Base-by-base conservation (phyloP, 2,329 filamentous ascomycete species). In the Exophiala sideris region DNA sequence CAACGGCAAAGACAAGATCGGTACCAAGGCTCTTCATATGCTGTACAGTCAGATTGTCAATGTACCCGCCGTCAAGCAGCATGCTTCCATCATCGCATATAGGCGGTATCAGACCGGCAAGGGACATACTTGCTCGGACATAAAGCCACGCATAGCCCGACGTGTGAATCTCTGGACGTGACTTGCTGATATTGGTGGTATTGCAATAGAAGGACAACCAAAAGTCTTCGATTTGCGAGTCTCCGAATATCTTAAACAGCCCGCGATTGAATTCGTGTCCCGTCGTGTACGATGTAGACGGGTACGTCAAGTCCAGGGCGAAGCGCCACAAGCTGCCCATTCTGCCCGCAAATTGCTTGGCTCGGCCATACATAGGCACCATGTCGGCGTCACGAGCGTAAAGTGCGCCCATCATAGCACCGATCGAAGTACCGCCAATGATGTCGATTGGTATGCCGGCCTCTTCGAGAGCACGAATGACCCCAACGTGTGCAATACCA, bases 321-420 rank as follows among this genome's bases (percentile, higher is more conserved):
- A 99, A 96, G n/a, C 94, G 85, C 94, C 94, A 99, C 74, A 97
- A 89, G 71, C 92, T 97, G 41, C 89, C 90, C 95, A 99, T 99
- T n/a, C 95, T 87, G 3, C 94, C 91, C 0, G 94, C 84, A 70
- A 99, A 99, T 69, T 96, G 96, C 80, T 99, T 99, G 11, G 91
- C 91, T 42, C 95, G 83, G 0, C 94, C 94, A 65, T 95, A 96
- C 82, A 97, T 96, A 10, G 94, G 94, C 3, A 99, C 92, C 1
- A 96, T 86, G 67, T 99, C 95, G 8, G 92, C 94, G 68, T 99
- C 94, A 52, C 92, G 88, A 1, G 95, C 94, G 69, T 99, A 99
- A 1, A 99, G 77, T 1, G 89, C 94, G 6, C 95, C 94, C 50
- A 97, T 91, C 68, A 99, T 97, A 1, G 92, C 84, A 12, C 94